A percentile compares a stretch with the other conserved stretches of the same genome.
These are phyloP conservation scores for Asterochloris erici DNA, from an alignment of 139 green algal genomes.

Conservation along the genomic window DNA sequence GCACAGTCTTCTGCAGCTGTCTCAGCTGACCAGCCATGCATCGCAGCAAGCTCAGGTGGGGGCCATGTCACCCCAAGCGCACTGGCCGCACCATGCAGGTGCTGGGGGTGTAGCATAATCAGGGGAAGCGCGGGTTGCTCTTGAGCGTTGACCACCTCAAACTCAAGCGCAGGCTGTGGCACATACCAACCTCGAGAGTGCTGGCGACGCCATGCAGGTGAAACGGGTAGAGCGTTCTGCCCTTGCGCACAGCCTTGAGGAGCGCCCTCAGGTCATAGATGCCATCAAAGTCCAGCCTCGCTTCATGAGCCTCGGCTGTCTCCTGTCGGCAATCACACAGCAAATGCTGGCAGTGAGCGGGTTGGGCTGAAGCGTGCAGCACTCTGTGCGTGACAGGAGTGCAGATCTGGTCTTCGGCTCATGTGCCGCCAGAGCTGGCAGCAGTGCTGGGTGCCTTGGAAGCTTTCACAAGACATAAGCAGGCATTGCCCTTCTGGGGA, in stretches of 20 bases:
- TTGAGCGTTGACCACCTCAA: neutral
- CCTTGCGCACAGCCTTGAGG: conserved; percentile 38
- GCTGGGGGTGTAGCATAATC: neutral
- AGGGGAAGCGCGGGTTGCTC: neutral
- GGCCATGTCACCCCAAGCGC: neutral
- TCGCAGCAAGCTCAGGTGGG: neutral
- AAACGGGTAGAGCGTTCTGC: conserved; percentile 41
- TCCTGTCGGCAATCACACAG: conserved; percentile 25
- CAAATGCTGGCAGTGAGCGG: no score
- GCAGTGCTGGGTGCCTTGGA: no score
- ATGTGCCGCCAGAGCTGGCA: no score
- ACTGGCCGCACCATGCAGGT: neutral
- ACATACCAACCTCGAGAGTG: conserved; percentile 37
- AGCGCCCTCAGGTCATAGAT: conserved; percentile 56
- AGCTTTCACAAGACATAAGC: no score
- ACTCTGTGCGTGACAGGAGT: no score
- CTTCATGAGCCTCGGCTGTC: conserved; percentile 58
- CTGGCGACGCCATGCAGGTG: conserved; percentile 67
- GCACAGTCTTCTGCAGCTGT: neutral
- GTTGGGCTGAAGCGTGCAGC: no score
- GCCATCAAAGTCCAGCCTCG: conserved; percentile 39
- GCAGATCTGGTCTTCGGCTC: no score
- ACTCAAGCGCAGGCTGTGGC: neutral
- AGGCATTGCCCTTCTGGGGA: no score
- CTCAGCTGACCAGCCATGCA: neutral